These are phyloP conservation scores for Echinosophora koreensis DNA, from an alignment of 306 rosid species.

Conservation along the genomic window DNA sequence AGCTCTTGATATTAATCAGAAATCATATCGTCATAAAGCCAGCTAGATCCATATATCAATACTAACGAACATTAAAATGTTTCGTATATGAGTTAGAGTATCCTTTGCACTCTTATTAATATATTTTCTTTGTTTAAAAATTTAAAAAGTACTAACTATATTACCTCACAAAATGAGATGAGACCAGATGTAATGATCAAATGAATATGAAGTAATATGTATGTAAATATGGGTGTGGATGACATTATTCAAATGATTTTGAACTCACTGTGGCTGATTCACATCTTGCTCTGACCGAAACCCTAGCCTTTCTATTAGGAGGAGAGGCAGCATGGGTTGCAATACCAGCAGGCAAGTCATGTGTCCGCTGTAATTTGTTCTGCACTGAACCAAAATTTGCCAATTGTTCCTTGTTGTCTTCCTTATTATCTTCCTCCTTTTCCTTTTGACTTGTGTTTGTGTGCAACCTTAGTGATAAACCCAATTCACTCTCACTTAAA, in stretches of 20 bases:
- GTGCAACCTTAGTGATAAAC: constrained; percentile 75
- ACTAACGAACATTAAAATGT: no score
- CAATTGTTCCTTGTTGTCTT: constrained; percentile 42
- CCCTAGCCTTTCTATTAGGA: constrained; percentile 91
- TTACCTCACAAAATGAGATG: no score
- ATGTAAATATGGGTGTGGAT: not conserved
- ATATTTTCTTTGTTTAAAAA: no score
- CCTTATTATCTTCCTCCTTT: constrained; percentile 27
- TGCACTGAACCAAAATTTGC: constrained; percentile 47
- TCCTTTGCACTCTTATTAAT: no score
- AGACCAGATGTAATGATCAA: no score
- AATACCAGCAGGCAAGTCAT: constrained; percentile 39
- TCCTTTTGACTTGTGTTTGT: constrained; percentile 50
- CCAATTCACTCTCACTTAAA: constrained; percentile 59
- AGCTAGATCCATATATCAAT: no score
- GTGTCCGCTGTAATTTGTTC: constrained; percentile 59
- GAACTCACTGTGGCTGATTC: constrained; percentile 84
- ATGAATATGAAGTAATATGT: no score
- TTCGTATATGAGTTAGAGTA: no score
- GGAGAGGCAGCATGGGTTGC: constrained; percentile 56
- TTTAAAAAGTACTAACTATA: no score
- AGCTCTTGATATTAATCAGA: not conserved
- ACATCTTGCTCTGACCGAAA: constrained; percentile 96
- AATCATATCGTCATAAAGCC: not conserved
- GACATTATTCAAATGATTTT: not conserved